Conservation (phyloP, 2,329 filamentous ascomycete genomes). For the Trichophyton simii region DNA sequence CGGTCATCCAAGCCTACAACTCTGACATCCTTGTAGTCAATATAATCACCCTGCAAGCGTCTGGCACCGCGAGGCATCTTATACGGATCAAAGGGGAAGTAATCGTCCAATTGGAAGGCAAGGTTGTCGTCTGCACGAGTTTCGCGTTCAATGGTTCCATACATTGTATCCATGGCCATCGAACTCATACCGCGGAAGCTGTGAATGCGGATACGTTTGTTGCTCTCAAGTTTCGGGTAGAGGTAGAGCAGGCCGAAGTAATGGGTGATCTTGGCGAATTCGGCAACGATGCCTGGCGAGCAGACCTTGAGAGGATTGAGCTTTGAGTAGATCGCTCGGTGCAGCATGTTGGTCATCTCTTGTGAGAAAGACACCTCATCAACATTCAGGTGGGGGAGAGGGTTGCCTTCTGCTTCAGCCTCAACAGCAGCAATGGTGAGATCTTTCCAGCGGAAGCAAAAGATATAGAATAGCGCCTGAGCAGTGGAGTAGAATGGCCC, state of each 20-base stretch:
- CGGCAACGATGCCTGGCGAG: slow-evolving; percentile 74
- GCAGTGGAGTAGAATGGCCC: slow-evolving; percentile 74
- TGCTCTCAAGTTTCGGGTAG: slow-evolving; percentile 74
- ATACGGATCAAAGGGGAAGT: slow-evolving; percentile 97
- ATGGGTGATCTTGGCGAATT: slow-evolving; percentile 79
- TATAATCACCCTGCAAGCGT: slow-evolving; percentile 78
- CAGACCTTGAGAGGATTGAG: slow-evolving; percentile 95
- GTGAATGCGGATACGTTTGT: slow-evolving; percentile 75
- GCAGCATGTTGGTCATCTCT: slow-evolving; percentile 59
- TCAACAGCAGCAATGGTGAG: slow-evolving; percentile 50
- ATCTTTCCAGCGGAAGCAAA: slow-evolving; percentile 96
- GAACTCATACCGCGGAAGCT: slow-evolving; percentile 43
- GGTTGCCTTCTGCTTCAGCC: slow-evolving; percentile 40
- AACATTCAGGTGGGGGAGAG: slow-evolving; percentile 42
- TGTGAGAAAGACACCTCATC: slow-evolving; percentile 69
- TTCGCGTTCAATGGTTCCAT: slow-evolving; percentile 41
- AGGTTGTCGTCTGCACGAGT: slow-evolving; percentile 54
- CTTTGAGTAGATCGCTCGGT: slow-evolving; percentile 67
- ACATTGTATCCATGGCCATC: slow-evolving; percentile 25
- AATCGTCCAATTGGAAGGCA: slow-evolving; percentile 76
- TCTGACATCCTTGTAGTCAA: slow-evolving; percentile 53
- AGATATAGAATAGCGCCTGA: slow-evolving; percentile 87
- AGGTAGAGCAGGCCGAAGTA: slow-evolving; percentile 83
- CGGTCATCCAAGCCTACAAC: slow-evolving; percentile 56
- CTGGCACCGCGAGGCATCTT: slow-evolving; percentile 72